Base-by-base conservation (phyloP, 176 grass and related monocot genomes). In the Ensete glaucum region DNA sequence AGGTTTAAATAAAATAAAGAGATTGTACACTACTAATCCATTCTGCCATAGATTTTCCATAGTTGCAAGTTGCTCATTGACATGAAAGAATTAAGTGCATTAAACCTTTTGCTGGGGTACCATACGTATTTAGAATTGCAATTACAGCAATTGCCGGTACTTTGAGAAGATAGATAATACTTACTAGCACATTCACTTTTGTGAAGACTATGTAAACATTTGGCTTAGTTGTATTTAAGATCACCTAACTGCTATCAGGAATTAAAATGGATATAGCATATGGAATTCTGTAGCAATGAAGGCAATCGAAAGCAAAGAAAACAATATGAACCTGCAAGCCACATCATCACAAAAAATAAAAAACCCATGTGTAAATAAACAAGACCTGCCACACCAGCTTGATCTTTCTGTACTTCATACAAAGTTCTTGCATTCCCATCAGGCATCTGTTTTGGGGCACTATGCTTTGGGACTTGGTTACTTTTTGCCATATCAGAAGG, bases 391-490 rank as follows among this genome's bases (percentile, higher is more conserved):
- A 48, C 16, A 65, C 50, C 26, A 71, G 60, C 48, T 70, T 71
- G 70, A 58, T 84, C 63, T 56, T 67, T 79, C 29, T 59, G 52
- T 20, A 62, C 24, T 54, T 71, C 81, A 62, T 82, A 60, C 11
- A 72, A 73, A 3, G 21, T 74, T 53, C 71, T 56, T 73, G 53
- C 81, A 29, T 75, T 60, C 43, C 70, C 64, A 20, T 74, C 82
- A 70, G 60, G 57, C 48, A 81, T 50, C 86, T 87, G 85, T 73
- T 50, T 75, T 73, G 83, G 66, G 77, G 75, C 73, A 60, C 52
- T 88, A 73, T 76, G 78, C 81, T 60, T 86, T 73, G 67, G 57
- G 82, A 62, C 23, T 71, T 85, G 59, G 26, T 48, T 71, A 43
- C 53, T 68, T 76, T 67, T 79, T 62, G 83, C 76, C 58, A 55